These are phyloP conservation scores for Sophora flavescens DNA, from an alignment of 306 rosid species.

Conservation along the genomic window DNA sequence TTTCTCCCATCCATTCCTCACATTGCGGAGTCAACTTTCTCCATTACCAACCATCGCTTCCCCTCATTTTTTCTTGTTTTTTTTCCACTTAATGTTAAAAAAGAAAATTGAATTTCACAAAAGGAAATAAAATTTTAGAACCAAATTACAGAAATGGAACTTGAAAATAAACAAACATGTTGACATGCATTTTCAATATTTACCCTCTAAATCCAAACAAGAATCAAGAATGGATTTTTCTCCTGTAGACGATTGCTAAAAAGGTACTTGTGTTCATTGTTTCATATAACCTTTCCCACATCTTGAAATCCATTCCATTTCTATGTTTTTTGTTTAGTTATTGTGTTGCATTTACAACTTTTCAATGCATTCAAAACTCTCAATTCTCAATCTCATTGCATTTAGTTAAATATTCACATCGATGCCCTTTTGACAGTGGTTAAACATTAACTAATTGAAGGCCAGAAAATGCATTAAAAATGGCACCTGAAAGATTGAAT, in stretches of 20 bases:
- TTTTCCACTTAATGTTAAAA: no score
- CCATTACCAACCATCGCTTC: constrained; percentile 54
- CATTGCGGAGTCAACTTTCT: constrained; percentile 63
- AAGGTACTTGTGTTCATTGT: constrained; percentile 34
- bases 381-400: constrained; percentile 1
- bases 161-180: not conserved
- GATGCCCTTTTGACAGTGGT: constrained; percentile 24
- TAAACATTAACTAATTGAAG: constrained; percentile 9
- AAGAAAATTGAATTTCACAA: constrained; percentile 1
- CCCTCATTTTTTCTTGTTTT: no score
- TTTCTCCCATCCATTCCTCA: constrained; percentile 54
- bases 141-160: not conserved
- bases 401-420: not conserved
- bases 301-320: not conserved
- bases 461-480: not conserved
- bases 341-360: constrained; percentile 20
- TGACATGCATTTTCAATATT: constrained; percentile 6
- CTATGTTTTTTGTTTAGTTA: not conserved
- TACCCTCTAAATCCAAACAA: constrained; percentile 17
- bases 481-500: no score
- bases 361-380: not conserved
- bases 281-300: not conserved
- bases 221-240: constrained; percentile 28
- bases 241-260: constrained; percentile 37
- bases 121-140: not conserved